Evolutionary conservation across 1,139 yeast genomes (phyloP).

Genomic region (Candida dubliniensis): DNA sequence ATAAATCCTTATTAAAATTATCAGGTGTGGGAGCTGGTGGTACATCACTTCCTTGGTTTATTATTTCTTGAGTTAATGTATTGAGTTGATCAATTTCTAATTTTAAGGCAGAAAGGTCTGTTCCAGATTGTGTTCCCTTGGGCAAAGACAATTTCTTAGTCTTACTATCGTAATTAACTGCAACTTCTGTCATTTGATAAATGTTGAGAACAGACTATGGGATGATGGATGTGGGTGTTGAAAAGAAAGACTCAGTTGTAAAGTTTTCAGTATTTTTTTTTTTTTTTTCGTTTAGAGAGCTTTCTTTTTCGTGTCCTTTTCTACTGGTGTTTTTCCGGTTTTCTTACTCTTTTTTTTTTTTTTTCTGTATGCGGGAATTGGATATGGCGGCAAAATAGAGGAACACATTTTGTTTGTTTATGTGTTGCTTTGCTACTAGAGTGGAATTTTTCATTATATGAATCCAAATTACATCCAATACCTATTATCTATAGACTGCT

Average conservation of each 20-base stretch:
- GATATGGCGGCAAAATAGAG: not conserved
- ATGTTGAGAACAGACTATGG: too few species aligned
- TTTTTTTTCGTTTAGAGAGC: too few species aligned
- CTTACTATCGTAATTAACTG: constrained; percentile 26
- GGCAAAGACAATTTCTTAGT: constrained; percentile 29
- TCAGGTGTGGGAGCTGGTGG: constrained; percentile 65
- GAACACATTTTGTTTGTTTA: not conserved
- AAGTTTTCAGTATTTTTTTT: not conserved
- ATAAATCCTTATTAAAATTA: constrained; percentile 54
- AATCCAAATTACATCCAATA: too few species aligned
- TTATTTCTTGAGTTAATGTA: constrained; percentile 57
- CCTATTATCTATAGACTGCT: too few species aligned
- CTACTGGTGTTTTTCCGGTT: not conserved
- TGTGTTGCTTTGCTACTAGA: too few species aligned
- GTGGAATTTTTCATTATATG: too few species aligned
- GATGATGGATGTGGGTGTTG: not conserved
- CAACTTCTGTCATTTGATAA: not conserved
- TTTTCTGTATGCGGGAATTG: not conserved
- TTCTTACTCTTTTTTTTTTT: not conserved
- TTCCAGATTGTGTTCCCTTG: constrained; percentile 13
- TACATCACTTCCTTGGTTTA: constrained; percentile 61
- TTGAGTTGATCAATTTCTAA: constrained; percentile 65
- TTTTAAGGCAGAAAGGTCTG: constrained; percentile 30
- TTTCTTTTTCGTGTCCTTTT: not conserved
- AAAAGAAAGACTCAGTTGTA: constrained; percentile 1